phyloP scores from a whole-genome alignment of 345 rosid genomes.

The Populus euphratica region DNA sequence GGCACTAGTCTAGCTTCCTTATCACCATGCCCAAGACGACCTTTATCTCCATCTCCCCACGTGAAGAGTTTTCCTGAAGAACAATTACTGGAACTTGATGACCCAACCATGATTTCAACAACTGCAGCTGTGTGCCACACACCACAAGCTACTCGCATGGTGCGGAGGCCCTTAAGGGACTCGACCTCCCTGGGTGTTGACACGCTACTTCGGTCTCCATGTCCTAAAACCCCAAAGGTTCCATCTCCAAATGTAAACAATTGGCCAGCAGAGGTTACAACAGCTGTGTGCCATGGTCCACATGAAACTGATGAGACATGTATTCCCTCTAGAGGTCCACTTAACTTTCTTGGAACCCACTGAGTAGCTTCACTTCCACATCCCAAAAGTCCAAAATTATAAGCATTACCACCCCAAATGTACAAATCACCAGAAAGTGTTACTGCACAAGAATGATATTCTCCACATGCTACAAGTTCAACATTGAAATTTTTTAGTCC shows the following conservation, averaged over 20 bases:
- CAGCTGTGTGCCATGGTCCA: conserved; percentile 79
- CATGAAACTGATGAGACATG: conserved; percentile 64
- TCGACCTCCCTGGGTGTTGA: conserved; percentile 64
- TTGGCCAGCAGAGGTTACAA: conserved; percentile 57
- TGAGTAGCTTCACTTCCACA: conserved; percentile 52
- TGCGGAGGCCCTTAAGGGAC: conserved; percentile 53
- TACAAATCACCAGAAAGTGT: conserved; percentile 61
- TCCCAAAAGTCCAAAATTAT: conserved; percentile 57
- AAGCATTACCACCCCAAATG: conserved; percentile 65
- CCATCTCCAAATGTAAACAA: conserved; percentile 82
- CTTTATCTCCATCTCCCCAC: conserved; percentile 65
- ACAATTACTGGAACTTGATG: conserved; percentile 18
- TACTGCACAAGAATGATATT: conserved; percentile 66
- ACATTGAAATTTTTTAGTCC: conserved; percentile 38
- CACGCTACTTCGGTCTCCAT: conserved; percentile 53
- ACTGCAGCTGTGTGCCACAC: conserved; percentile 83
- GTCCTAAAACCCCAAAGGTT: conserved; percentile 75
- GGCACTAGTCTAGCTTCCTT: conserved; percentile 49
- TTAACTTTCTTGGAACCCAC: conserved; percentile 55
- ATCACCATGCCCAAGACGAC: conserved; percentile 62
- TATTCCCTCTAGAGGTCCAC: conserved; percentile 53
- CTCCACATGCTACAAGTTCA: conserved; percentile 68
- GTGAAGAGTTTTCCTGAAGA: conserved; percentile 56
- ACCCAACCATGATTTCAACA: conserved; percentile 38
- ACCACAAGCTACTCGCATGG: conserved; percentile 61